Conservation (phyloP, 345 rosid genomes). For the Acer yangbiense region DNA sequence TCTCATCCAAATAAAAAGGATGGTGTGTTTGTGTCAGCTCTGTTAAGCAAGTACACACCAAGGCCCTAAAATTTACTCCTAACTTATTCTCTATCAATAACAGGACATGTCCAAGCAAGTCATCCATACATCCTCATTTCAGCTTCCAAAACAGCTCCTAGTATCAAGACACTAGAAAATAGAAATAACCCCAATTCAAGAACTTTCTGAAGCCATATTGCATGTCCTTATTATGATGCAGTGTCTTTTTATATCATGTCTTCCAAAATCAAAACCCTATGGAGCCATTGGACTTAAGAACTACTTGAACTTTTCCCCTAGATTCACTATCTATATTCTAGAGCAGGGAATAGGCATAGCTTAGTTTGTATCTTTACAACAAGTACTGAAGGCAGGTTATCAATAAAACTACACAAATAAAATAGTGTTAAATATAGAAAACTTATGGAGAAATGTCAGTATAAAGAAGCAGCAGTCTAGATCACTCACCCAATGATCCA, state of each 20-base stretch:
- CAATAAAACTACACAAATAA: not conserved
- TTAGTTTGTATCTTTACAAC: not conserved
- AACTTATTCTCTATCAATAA: not conserved
- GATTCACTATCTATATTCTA: not conserved
- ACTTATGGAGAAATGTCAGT: not conserved
- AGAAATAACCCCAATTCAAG: not conserved
- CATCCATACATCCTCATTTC: not conserved
- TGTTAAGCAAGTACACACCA: not conserved
- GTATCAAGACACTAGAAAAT: not conserved
- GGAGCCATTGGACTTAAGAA: not conserved
- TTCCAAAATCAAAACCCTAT: slow-evolving; percentile 4
- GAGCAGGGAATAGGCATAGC: not conserved
- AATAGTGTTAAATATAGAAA: not conserved
- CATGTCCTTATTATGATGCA: not conserved
- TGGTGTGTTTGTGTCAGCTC: not conserved
- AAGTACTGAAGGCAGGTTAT: not conserved
- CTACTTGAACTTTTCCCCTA: not conserved
- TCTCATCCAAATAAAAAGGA: slow-evolving; percentile 6
- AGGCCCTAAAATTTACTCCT: not conserved
- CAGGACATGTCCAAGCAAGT: not conserved
- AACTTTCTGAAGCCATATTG: not conserved
- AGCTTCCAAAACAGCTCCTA: not conserved
- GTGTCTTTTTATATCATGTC: not conserved
- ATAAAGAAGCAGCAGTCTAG: not conserved
- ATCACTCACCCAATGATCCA: slow-evolving; percentile 94